Percentiles rank a stretch among this genome's conserved stretches.
Evolutionary conservation across 169 alveolate genomes (phyloP).

Genomic region (Cryptosporidium ubiquitum): DNA sequence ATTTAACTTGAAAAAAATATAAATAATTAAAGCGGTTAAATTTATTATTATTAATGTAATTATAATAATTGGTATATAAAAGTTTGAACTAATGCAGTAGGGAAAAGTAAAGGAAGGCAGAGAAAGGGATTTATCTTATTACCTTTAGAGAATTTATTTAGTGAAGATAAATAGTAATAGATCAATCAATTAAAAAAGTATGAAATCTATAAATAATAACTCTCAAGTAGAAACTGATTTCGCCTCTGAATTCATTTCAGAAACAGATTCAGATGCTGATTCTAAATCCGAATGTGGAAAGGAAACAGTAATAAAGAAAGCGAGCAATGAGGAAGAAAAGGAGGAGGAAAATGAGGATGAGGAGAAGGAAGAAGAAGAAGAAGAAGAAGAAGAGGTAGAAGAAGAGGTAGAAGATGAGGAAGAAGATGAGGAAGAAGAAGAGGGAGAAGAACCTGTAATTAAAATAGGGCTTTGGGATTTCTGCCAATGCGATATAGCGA

Average conservation of each 20-base stretch:
- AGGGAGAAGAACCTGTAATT: constrained; percentile 60
- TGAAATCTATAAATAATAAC: not conserved
- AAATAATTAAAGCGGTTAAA: not conserved
- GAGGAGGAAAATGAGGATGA: not conserved
- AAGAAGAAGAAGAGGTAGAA: not conserved
- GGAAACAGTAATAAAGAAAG: no score
- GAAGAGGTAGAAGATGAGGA: not conserved
- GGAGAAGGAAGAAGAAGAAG: not conserved
- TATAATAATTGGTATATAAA: not conserved
- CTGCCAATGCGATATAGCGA: constrained; percentile 93
- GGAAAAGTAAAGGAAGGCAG: not conserved
- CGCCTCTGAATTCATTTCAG: constrained; percentile 1
- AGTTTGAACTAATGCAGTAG: not conserved
- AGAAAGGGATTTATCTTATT: not conserved
- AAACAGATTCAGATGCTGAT: not conserved
- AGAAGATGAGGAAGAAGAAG: not conserved
- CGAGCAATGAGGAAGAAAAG: no score
- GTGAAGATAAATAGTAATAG: no score
- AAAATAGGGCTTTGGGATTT: constrained; percentile 91
- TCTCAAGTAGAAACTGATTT: not conserved
- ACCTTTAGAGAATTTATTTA: no score
- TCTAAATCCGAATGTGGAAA: not conserved
- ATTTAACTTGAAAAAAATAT: not conserved
- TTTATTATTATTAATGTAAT: not conserved
- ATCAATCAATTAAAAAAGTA: not conserved